Evolutionary conservation across 495 filamentous ascomycete genomes (phyloP), one percentile per base, ranked within the genome.

Genomic region (Penicillium canescens): DNA sequence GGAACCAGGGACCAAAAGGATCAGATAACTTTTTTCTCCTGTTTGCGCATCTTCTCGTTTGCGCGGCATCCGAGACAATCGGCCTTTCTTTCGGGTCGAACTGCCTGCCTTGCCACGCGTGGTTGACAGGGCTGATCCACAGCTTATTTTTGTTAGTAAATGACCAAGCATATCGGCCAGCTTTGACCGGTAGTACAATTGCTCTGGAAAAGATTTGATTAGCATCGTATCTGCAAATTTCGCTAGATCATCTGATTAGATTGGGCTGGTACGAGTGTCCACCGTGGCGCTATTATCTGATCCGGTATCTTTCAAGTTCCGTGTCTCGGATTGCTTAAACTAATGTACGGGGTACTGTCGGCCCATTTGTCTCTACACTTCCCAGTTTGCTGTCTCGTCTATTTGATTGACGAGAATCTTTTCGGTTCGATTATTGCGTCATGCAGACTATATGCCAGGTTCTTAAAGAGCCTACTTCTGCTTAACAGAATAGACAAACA

Each of bases 281-380:
- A 3, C 11, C 23, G 37, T 36, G 48, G 38, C 38, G 38, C 7
- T 40, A 42, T 43, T 51, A 51, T 51, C 48, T 51, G 48, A 51
- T 51, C 48, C 48, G 39, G 31, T 61, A 41, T 26, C n/a, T 46
- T 47, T 58, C 56, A 1, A 55, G 42, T 20, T 61, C 48, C 14
- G 47, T 54, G 24, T 58, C 57, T 61, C 28, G 28, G 28, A 9
- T 7, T 31, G 28, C 8, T 9, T 9, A 10, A 9, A 31, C 6
- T 8, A 31, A 31, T 6, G 8, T 18, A 18, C 18, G 18, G 18
- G 18, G 18, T 31, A 2, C 2, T 31, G 2, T 31, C 28, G 23
- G 23, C 23, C 23, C 23, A 3, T 24, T 4, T 4, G 3, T 24
- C 3, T 10, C 6, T 31, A 10, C 9, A 31, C 0, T 5, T 31